These are phyloP conservation scores for Cryptococcus maquisensis DNA, from an alignment of 1,284 basidiomycete species.

Conservation along the genomic window DNA sequence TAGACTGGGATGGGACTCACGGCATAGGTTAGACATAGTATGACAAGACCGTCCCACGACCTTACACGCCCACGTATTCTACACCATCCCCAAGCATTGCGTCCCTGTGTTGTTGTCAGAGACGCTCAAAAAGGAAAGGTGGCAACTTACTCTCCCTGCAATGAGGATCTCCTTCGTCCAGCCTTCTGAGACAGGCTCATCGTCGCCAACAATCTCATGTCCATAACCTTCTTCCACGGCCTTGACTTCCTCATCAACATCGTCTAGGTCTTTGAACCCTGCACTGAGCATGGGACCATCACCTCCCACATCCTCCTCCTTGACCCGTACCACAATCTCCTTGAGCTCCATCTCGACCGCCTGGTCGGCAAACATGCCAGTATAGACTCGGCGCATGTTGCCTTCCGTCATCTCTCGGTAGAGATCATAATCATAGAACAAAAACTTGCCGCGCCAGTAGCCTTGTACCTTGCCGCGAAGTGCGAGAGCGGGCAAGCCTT, in stretches of 20 bases:
- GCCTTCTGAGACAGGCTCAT: slow-evolving; percentile 35
- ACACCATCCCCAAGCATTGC: slow-evolving; percentile 36
- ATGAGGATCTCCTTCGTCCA: slow-evolving; percentile 50
- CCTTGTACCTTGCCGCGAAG: slow-evolving; percentile 50
- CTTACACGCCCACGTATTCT: slow-evolving; percentile 42
- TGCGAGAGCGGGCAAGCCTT: slow-evolving; percentile 48
- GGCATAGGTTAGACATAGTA: slow-evolving; percentile 25
- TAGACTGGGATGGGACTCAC: slow-evolving; percentile 15
- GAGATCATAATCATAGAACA: slow-evolving; percentile 54
- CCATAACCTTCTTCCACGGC: slow-evolving; percentile 37
- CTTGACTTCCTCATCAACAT: slow-evolving; percentile 30
- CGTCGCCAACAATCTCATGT: slow-evolving; percentile 28
- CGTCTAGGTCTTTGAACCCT: slow-evolving; percentile 36
- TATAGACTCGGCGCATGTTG: slow-evolving; percentile 47
- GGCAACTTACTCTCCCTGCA: slow-evolving; percentile 31
- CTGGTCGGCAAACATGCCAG: slow-evolving; percentile 44
- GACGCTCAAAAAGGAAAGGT: neutral
- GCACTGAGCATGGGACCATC: slow-evolving; percentile 35
- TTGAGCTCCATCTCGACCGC: slow-evolving; percentile 39
- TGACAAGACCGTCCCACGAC: slow-evolving; percentile 47
- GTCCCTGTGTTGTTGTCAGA: slow-evolving; percentile 6
- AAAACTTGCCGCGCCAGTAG: slow-evolving; percentile 53
- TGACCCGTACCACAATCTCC: slow-evolving; percentile 45
- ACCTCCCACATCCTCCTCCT: slow-evolving; percentile 43
- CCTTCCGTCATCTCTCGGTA: slow-evolving; percentile 53